Evolutionary conservation across 1,284 basidiomycete genomes (phyloP).

Genomic region (Apiotrichum akiyoshidainum): DNA sequence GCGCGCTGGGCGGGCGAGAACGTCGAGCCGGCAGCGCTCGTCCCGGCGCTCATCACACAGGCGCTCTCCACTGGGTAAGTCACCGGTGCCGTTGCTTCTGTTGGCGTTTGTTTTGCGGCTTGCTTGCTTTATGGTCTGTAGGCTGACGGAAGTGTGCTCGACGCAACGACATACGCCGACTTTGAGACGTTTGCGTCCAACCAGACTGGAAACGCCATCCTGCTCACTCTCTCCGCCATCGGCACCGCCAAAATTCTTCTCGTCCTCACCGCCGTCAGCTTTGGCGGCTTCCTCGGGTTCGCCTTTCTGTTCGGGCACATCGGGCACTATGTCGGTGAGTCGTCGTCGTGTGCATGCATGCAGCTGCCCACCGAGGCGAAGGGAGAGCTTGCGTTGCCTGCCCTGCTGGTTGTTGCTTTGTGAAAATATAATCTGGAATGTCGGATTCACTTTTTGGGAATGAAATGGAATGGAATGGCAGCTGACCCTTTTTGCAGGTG

Average conservation of each 20-base stretch:
- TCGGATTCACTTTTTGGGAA: too few species aligned
- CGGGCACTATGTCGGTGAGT: constrained; percentile 42
- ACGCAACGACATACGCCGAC: constrained; percentile 48
- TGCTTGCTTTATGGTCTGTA: not conserved
- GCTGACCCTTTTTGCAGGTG: constrained; percentile 18
- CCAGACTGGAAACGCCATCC: constrained; percentile 49
- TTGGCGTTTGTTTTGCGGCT: not conserved
- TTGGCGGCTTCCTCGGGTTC: constrained; percentile 38
- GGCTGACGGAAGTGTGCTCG: constrained; percentile 28
- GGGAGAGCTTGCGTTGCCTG: not conserved
- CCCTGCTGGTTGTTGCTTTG: too few species aligned
- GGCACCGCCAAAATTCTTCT: constrained; percentile 30
- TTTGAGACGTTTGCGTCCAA: constrained; percentile 50
- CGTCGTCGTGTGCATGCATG: constrained; percentile 5
- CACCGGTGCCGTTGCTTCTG: not conserved
- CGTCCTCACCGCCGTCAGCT: constrained; percentile 36
- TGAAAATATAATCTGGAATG: too few species aligned
- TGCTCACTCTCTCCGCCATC: constrained; percentile 44
- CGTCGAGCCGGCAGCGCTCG: constrained; percentile 28
- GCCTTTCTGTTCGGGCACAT: constrained; percentile 43
- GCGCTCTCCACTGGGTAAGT: constrained; percentile 42
- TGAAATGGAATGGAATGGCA: not conserved
- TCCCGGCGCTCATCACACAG: constrained; percentile 36
- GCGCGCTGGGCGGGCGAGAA: constrained; percentile 32
- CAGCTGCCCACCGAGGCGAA: too few species aligned